These are phyloP conservation scores for Circinella minor DNA, from an alignment of 371 early-diverging fungal species.

Conservation along the genomic window DNA sequence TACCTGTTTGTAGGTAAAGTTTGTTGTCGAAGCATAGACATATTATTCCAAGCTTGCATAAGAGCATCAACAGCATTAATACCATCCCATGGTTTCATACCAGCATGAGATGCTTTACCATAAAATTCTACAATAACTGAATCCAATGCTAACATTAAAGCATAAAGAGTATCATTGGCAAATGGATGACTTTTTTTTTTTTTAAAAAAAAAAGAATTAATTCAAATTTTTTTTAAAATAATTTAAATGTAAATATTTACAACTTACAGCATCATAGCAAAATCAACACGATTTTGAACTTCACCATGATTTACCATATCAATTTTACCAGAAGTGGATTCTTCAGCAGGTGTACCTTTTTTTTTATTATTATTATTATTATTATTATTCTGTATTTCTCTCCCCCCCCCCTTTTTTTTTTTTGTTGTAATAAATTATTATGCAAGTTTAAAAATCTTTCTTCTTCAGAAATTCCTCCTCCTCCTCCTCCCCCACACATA, in stretches of 20 bases:
- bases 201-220: too few species aligned
- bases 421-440: too few species aligned
- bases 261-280: conserved; percentile 76
- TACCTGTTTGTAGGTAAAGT: conserved; percentile 58
- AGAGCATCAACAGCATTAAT: conserved; percentile 78
- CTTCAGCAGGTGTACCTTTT: conserved; percentile 74
- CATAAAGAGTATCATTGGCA: conserved; percentile 36
- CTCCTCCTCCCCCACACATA: too few species aligned
- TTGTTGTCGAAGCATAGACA: conserved; percentile 76
- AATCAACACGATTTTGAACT: conserved; percentile 61
- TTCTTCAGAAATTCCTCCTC: too few species aligned
- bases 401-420: too few species aligned
- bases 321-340: conserved; percentile 75
- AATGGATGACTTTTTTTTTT: conserved; percentile 43
- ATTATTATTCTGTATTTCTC: too few species aligned
- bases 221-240: too few species aligned
- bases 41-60: conserved; percentile 60
- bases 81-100: conserved; percentile 67
- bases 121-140: conserved; percentile 57
- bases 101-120: conserved; percentile 70
- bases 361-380: too few species aligned
- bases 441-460: too few species aligned
- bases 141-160: conserved; percentile 50
- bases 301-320: conserved; percentile 64
- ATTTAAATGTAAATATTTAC: conserved; percentile 25